Base-by-base conservation (phyloP, 305 asterid species). In the Solanum chacoense region DNA sequence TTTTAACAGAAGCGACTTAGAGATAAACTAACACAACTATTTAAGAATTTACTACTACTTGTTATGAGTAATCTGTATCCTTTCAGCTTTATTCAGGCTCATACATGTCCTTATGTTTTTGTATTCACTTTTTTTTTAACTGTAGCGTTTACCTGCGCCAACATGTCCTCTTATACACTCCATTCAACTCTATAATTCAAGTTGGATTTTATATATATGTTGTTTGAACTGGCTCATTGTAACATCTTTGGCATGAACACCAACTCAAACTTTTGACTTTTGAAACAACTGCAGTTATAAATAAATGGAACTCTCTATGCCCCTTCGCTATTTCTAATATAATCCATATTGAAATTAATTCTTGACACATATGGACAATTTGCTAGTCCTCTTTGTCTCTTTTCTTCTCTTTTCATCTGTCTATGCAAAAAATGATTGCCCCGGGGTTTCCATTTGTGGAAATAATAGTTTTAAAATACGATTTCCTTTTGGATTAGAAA, bases 401-500 rank as follows among this genome's bases (percentile, higher is more conserved):
- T 85, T 89, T 28, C 88, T 89, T 35, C 86, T 93, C 75, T 88
- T 85, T 72, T 88, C 84, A 67, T 45, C 88, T 87, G 85, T 84
- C 69, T 87, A 81, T 63, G 94, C 95, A 63, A 88, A 34, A 34
- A 73, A 89, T 16, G 90, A 90, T 69, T 90, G 93, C 80, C 85
- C 91, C 22, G 8, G 86, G 45, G 8, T 31, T 55, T 86, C 89
- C 18, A 63, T 31, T 55, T 94, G 98, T 37, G 93, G 93, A 11
- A 63, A 35, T 35, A 90, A 87, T 8, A 67, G 55, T 45, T 80
- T 89, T 69, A 8, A 79, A 8, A 87, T 95, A 69, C 90, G 93
- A 22, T 96, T 95, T 84, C 98, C 96, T 65, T 96, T 92, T 90
- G 85, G 79, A 8, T 50, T 94, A 84, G 84, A 79, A 65, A 72